These are phyloP conservation scores for Eutrema yunnanense DNA, from an alignment of 345 rosid species.

Conservation along the genomic window DNA sequence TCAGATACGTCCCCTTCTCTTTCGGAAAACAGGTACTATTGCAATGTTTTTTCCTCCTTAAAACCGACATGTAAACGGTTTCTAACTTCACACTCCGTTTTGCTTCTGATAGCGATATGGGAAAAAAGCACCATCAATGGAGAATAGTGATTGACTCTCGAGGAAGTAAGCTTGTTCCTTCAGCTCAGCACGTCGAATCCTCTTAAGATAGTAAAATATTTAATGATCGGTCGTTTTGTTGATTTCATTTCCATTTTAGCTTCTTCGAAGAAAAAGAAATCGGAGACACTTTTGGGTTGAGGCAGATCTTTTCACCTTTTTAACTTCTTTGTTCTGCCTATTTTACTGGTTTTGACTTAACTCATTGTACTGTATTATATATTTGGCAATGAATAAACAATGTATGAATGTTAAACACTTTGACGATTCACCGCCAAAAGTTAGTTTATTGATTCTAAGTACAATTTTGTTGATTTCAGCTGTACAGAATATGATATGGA, in stretches of 20 bases:
- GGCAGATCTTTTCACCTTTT: neutral
- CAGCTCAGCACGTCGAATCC: neutral
- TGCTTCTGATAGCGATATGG: constrained; percentile 45
- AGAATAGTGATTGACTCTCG: constrained; percentile 9
- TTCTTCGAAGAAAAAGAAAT: neutral
- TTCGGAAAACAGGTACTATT: constrained; percentile 68
- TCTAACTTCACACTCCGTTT: neutral
- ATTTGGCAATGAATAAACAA: neutral
- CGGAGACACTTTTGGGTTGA: neutral
- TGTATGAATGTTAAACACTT: neutral
- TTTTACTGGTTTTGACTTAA: neutral
- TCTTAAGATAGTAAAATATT: neutral
- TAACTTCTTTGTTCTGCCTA: neutral
- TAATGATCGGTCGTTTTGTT: neutral
- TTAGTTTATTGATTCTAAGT: neutral
- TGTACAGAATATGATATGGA: no score
- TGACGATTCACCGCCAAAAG: neutral
- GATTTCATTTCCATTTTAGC: neutral
- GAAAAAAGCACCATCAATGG: constrained; percentile 42
- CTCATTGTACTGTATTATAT: neutral
- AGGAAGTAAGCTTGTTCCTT: neutral
- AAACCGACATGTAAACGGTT: neutral
- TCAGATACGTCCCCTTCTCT: constrained; percentile 76
- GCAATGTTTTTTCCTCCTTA: no score
- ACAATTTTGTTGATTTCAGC: neutral